Conservation (phyloP, 345 rosid genomes). For the Camelina sativa region DNA sequence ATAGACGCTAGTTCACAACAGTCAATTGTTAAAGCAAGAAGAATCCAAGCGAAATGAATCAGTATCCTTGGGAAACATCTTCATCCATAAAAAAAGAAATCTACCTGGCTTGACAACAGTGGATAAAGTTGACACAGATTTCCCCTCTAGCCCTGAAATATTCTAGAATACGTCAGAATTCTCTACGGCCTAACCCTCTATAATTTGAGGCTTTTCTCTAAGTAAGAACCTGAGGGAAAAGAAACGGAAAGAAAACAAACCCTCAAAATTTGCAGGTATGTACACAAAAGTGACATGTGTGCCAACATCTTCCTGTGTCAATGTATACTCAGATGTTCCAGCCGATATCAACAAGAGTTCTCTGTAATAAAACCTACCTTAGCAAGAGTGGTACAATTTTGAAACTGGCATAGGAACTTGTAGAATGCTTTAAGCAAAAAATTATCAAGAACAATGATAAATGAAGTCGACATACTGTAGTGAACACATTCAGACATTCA, state of each 20-base stretch:
- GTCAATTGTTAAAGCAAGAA: slow-evolving; percentile 14
- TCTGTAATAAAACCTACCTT: slow-evolving; percentile 48
- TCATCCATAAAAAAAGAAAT: slow-evolving; percentile 15
- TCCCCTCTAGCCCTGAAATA: slow-evolving; percentile 89
- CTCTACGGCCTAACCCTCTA: slow-evolving; percentile 11
- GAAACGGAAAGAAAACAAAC: slow-evolving; percentile 47
- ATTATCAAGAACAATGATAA: slow-evolving; percentile 17
- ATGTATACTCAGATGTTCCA: slow-evolving; percentile 82
- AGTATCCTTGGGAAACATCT: slow-evolving; percentile 19
- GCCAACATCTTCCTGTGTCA: slow-evolving; percentile 91
- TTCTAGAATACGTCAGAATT: slow-evolving; percentile 18
- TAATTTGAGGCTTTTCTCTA: slow-evolving; percentile 14
- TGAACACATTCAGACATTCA: slow-evolving; percentile 19
- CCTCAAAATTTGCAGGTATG: slow-evolving; percentile 93
- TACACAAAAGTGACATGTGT: slow-evolving; percentile 70
- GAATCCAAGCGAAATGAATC: slow-evolving; percentile 20
- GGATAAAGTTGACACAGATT: slow-evolving; percentile 66
- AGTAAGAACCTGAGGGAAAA: slow-evolving; percentile 11
- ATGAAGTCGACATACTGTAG: slow-evolving; percentile 18
- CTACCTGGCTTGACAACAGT: slow-evolving; percentile 75
- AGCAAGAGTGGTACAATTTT: slow-evolving; percentile 11
- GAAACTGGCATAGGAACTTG: slow-evolving; percentile 9
- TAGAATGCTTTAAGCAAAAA: slow-evolving; percentile 13
- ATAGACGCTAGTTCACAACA: slow-evolving; percentile 25
- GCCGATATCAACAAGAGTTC: slow-evolving; percentile 60